These are phyloP conservation scores for Thozetella sp. DNA, from an alignment of 495 filamentous ascomycete genomes.

Conservation along the genomic window DNA sequence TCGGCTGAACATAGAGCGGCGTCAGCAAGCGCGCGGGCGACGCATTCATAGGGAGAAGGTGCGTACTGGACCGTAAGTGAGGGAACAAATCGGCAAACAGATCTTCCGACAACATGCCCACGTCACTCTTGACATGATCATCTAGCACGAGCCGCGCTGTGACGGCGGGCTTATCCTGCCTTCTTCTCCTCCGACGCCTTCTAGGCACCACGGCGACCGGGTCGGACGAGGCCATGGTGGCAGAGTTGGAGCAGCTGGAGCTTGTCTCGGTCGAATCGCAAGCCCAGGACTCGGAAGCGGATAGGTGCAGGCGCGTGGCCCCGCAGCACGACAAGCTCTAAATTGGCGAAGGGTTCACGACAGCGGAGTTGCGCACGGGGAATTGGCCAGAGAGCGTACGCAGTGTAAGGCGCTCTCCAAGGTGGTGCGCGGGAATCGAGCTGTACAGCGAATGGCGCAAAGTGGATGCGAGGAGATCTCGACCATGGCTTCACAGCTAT, in stretches of 20 bases:
- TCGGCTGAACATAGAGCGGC: slow-evolving; percentile 10
- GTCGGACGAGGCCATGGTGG: slow-evolving; percentile 24
- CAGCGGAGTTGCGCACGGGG: neutral
- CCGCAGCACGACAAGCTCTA: neutral
- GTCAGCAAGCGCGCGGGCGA: slow-evolving; percentile 16
- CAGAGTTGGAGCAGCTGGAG: neutral
- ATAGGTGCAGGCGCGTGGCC: neutral
- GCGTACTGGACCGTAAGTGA: slow-evolving; percentile 41
- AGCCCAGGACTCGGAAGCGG: neutral
- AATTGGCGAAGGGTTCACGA: neutral
- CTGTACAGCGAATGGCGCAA: no score
- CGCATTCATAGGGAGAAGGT: neutral
- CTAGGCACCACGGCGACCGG: slow-evolving; percentile 19
- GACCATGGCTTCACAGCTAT: neutral
- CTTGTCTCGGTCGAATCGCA: neutral
- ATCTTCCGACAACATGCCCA: slow-evolving; percentile 85
- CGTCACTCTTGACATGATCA: slow-evolving; percentile 83
- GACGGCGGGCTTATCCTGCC: slow-evolving; percentile 56
- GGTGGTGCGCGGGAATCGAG: neutral
- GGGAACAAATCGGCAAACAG: slow-evolving; percentile 83
- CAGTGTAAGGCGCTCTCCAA: no score
- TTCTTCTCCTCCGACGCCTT: slow-evolving; percentile 49
- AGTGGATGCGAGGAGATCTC: neutral
- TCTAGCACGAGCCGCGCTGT: slow-evolving; percentile 69
- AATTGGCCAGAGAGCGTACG: neutral